Evolutionary conservation across 2,329 filamentous ascomycete species (phyloP).

Genomic region (Aspergillus japonicus): DNA sequence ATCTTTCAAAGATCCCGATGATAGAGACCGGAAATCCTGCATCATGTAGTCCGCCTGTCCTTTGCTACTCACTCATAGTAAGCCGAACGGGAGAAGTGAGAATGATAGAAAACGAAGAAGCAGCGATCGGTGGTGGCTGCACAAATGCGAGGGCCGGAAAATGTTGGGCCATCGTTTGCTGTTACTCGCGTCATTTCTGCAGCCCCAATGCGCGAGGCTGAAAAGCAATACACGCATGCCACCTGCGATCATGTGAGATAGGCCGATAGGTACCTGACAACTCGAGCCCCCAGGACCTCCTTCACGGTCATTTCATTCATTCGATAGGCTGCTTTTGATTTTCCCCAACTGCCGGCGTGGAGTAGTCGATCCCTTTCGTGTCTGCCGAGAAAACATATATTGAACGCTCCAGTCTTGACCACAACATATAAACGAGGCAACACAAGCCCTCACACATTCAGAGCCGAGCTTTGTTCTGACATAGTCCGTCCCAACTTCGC

Average conservation of each 20-base stretch:
- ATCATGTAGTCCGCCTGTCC: neutral
- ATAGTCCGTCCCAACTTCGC: neutral
- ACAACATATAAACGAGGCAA: neutral
- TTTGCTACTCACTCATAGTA: neutral
- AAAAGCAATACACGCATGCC: constrained; percentile 10
- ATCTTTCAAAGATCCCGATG: neutral
- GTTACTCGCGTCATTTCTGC: constrained; percentile 11
- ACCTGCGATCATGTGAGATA: constrained; percentile 1
- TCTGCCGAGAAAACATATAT: neutral
- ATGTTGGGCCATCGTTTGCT: constrained; percentile 6
- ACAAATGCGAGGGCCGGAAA: constrained; percentile 12
- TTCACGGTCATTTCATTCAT: neutral
- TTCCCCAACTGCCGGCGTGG: neutral
- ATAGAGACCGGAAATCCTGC: neutral
- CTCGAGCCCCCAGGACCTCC: neutral
- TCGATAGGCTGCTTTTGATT: neutral
- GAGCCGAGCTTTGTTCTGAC: neutral
- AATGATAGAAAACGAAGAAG: neutral
- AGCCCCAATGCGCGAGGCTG: constrained; percentile 18
- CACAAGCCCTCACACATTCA: neutral
- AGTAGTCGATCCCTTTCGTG: neutral
- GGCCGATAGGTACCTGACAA: neutral
- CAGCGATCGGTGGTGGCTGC: neutral
- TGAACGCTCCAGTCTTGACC: neutral
- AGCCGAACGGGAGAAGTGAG: neutral